Percentiles rank a stretch among this genome's conserved stretches.
Conservation (phyloP, 129 eudicot species). For the Lactuca saligna region DNA sequence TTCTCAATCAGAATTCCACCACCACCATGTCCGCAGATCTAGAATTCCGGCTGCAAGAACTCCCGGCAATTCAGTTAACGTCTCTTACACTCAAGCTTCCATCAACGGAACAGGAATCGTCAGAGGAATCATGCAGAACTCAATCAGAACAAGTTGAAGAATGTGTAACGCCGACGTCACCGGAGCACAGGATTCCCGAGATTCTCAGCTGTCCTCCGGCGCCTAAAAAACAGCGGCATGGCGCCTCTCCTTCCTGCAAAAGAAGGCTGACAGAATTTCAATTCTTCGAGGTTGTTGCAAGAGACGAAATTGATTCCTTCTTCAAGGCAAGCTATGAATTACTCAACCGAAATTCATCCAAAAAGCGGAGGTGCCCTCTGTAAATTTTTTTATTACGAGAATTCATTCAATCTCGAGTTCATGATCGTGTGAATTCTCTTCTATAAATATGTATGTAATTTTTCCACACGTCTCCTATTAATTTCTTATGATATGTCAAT, state of each 20-base stretch:
- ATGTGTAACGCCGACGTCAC: conserved; percentile 60
- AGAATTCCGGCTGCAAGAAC: conserved; percentile 37
- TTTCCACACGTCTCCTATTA: conserved; percentile 11
- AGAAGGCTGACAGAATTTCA: conserved; percentile 26
- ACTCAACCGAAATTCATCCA: conserved; percentile 4
- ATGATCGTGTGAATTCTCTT: conserved; percentile 20
- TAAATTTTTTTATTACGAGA: conserved; percentile 17
- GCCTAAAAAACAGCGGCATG: conserved; percentile 45
- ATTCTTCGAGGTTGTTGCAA: conserved; percentile 29
- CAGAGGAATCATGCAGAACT: conserved; percentile 22
- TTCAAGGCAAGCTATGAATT: conserved; percentile 26
- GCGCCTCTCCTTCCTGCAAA: conserved; percentile 16
- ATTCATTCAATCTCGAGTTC: conserved; percentile 17
- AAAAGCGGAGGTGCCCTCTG: conserved; percentile 42
- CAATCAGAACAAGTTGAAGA: conserved; percentile 18
- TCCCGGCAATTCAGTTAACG: conserved; percentile 30
- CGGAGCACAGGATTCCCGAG: conserved; percentile 48
- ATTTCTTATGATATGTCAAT: conserved; percentile 24
- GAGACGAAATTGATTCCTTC: conserved; percentile 35
- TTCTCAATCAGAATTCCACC: conserved; percentile 11
- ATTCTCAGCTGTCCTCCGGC: conserved; percentile 64
- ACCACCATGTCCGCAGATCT: conserved; percentile 69
- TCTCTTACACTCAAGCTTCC: conserved; percentile 29
- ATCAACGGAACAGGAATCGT: conserved; percentile 5
- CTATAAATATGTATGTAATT: conserved; percentile 30